These are phyloP conservation scores for Beauveria scarabaeidicola DNA, from an alignment of 2,329 filamentous ascomycete genomes.

Conservation along the genomic window DNA sequence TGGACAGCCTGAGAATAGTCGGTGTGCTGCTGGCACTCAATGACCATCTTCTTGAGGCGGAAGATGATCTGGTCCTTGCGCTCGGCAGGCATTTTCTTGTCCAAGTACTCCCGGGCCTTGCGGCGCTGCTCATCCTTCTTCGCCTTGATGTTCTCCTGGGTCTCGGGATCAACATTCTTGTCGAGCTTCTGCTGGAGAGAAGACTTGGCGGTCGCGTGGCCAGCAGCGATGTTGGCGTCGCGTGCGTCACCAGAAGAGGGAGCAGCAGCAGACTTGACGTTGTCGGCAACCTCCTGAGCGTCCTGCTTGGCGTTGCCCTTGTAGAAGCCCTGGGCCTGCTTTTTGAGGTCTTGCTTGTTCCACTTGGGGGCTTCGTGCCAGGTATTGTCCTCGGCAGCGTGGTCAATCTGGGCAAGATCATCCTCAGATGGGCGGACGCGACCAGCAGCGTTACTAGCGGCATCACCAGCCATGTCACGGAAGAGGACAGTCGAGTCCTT, in stretches of 20 bases:
- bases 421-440: conserved; percentile 72
- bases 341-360: conserved; percentile 59
- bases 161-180: conserved; percentile 58
- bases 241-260: conserved; percentile 37
- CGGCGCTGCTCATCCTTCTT: conserved; percentile 35
- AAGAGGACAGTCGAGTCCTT: conserved; percentile 73
- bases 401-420: conserved; percentile 65
- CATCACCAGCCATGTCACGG: conserved; percentile 87
- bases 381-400: conserved; percentile 79
- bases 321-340: conserved; percentile 57
- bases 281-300: conserved; percentile 47
- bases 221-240: conserved; percentile 42
- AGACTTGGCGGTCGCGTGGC: conserved; percentile 24
- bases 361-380: conserved; percentile 86
- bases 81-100: conserved; percentile 82
- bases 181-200: conserved; percentile 49
- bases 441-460: conserved; percentile 68
- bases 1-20: conserved; percentile 91
- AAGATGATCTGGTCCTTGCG: conserved; percentile 87
- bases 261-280: conserved; percentile 47
- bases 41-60: conserved; percentile 93
- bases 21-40: conserved; percentile 90
- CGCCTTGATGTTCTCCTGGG: conserved; percentile 39
- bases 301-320: conserved; percentile 49
- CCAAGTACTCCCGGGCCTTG: conserved; percentile 63